A percentile compares a stretch with the other conserved stretches of the same genome.
These are phyloP conservation scores for Epichloe baconii DNA, from an alignment of 2,329 filamentous ascomycete genomes.

Conservation along the genomic window DNA sequence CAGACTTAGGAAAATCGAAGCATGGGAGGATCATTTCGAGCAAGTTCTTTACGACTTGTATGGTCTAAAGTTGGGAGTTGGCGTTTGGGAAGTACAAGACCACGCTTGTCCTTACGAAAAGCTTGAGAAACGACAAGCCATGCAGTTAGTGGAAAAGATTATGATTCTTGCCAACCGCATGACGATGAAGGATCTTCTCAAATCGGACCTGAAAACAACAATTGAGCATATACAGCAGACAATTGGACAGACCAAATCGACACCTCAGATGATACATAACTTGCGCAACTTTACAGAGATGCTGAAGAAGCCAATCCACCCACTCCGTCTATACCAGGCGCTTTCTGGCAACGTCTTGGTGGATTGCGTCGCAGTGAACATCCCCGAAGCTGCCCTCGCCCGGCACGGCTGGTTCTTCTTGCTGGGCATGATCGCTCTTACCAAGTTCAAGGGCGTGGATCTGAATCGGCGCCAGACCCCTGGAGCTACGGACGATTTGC, in stretches of 20 bases:
- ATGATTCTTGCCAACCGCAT: constrained; percentile 70
- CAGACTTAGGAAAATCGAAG: constrained; percentile 60
- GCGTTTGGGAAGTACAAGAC: constrained; percentile 54
- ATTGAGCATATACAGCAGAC: constrained; percentile 90
- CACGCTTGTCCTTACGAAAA: constrained; percentile 69
- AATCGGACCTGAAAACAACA: constrained; percentile 77
- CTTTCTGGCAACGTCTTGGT: constrained; percentile 65
- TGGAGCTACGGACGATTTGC: constrained; percentile 70
- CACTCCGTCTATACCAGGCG: constrained; percentile 66
- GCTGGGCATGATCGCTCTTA: constrained; percentile 75
- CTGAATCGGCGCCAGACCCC: constrained; percentile 63
- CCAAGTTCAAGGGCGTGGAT: constrained; percentile 63
- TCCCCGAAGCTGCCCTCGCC: constrained; percentile 58
- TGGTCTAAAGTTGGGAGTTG: constrained; percentile 62
- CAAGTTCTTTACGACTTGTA: constrained; percentile 77
- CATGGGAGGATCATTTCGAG: constrained; percentile 75
- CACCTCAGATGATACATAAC: constrained; percentile 75
- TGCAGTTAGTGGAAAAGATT: constrained; percentile 73
- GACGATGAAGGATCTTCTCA: constrained; percentile 80
- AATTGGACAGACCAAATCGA: constrained; percentile 66
- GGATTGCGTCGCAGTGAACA: constrained; percentile 55
- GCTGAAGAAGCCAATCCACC: constrained; percentile 73
- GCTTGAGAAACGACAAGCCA: constrained; percentile 67
- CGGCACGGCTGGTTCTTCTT: constrained; percentile 86
- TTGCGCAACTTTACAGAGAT: constrained; percentile 69